Evolutionary conservation across 176 grass and related monocot genomes (phyloP), one percentile per base, ranked within the genome.

Genomic region (Alopecurus myosuroides): DNA sequence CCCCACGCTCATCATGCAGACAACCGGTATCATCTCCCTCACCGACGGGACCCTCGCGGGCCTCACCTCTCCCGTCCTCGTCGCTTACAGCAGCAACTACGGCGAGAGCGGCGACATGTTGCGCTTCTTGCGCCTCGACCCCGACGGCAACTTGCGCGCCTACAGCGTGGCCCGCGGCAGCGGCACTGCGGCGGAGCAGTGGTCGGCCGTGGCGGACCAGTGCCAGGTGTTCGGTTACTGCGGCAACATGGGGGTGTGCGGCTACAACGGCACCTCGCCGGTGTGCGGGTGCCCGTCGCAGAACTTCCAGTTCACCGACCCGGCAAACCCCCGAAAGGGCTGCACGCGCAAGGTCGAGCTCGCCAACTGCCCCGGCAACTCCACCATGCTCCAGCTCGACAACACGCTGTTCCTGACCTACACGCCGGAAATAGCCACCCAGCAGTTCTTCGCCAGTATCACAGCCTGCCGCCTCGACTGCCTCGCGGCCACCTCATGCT

Each of bases 41-140:
- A 85, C 81, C 17, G 93, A 98, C 69, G 26, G 71, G 6, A 57
- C 71, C 9, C 82, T 94, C 26, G 19, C 33, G 6, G 50, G 65
- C 9, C 82, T 94, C 26, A 15, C 33, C 20, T 64, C 89, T 9
- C 69, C 89, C 4, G 91, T 94, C 18, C 88, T 86, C 31, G 92
- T 98, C 37, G 93, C 97, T 9, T 95, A 98, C 69, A 98, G 97
- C 86, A 92, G 92, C 81, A 95, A 98, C 66, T 98, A 95, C 51
- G 96, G 93, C 33, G 97, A 98, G 84, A 94, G 82, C 68, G 70
- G 85, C 51, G 55, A 76, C 88, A 90, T 92, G 80, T 25, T 96
- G 76, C 89, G 97, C 3, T 98, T 95, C 80, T 57, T 98, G 58
- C 82, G 88, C 7, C 83, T 98, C 14, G 97, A 98, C 82, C 1